Evolutionary conservation across 2,329 filamentous ascomycete genomes (phyloP).

Genomic region (Raffaelea deltoideospora): DNA sequence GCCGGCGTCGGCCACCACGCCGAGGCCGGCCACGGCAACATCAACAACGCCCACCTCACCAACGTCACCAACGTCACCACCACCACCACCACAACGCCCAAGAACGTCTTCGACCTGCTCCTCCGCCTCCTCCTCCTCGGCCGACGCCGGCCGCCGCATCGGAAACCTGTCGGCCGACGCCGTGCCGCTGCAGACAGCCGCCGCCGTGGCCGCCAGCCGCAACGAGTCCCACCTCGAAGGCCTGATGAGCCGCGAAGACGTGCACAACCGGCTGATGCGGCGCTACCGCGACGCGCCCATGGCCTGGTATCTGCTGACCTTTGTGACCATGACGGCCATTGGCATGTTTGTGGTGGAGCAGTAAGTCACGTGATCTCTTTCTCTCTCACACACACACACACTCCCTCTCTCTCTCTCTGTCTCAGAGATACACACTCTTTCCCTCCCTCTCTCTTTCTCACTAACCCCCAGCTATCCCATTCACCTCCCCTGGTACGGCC

Average conservation of each 20-base stretch:
- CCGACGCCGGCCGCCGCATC: slow-evolving; percentile 7
- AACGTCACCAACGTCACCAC: too few relatives aligned
- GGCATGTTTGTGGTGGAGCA: slow-evolving; percentile 79
- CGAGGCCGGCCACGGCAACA: too few relatives aligned
- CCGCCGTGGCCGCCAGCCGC: slow-evolving; percentile 1
- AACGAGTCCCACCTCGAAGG: slow-evolving; percentile 24
- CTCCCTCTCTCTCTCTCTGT: not conserved
- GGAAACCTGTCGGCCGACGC: slow-evolving; percentile 3
- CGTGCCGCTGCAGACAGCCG: slow-evolving; percentile 6
- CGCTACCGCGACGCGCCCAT: slow-evolving; percentile 70
- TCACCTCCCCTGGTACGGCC: slow-evolving; percentile 73
- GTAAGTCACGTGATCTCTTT: slow-evolving; percentile 28
- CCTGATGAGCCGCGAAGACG: slow-evolving; percentile 58
- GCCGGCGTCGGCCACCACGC: not conserved
- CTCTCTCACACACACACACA: too few relatives aligned
- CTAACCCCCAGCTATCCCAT: slow-evolving; percentile 50
- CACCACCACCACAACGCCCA: too few relatives aligned
- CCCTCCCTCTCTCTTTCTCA: not conserved
- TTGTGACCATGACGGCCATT: slow-evolving; percentile 59
- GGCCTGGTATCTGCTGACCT: slow-evolving; percentile 66
- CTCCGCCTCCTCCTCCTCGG: too few relatives aligned
- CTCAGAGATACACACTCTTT: not conserved
- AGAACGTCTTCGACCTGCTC: too few relatives aligned
- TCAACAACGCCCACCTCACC: too few relatives aligned
- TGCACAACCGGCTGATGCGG: slow-evolving; percentile 73